Base-by-base conservation (phyloP, 345 rosid genomes). In the Eucalyptus victrix region DNA sequence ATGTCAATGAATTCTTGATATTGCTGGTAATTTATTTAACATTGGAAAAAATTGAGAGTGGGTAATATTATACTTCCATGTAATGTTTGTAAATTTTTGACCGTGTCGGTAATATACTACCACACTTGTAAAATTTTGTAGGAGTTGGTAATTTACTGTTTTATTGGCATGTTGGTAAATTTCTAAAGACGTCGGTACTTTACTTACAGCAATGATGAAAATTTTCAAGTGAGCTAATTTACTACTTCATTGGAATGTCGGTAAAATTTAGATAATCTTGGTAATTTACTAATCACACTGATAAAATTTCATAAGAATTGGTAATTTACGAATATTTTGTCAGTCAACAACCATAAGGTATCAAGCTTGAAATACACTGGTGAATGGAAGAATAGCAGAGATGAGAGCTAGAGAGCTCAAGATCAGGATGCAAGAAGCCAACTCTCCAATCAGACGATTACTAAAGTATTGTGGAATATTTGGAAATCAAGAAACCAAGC, bases 71-170 rank as follows among this genome's bases (percentile, higher is more conserved):
- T 14, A n/a, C 40, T 67, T 67, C 80, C 40, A 67, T 67, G 40
- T 16, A 67, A 0, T 4, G 80, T 69, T 69, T 19, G 44, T 69
- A 69, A 69, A 9, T 34, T 18, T 8, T 28, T 26, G 17, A 12
- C 4, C 2, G 2, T 28, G 32, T 60, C 3, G 17, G 67, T 60
- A 60, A 60, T 6, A 0, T 60, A 34, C 42, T 32, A 17, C 0
- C 7, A 17, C 42, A 9, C 42, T 16, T 12, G 1, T 32, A 17
- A 9, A 45, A 10, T 45, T 45, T 45, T 45, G 47, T 45, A 45
- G 47, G 47, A 45, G 47, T 9, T 1, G 4, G 10, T 44, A 45
- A 9, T 45, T 9, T 45, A 45, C 4, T 45, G 9, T 1, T 45
- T 9, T 45, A 1, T 45, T 45, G 12, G 47, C 2, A 45, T 45